Evolutionary conservation across 139 green algal species (phyloP).

Genomic region (Edaphochlamys debaryana): DNA sequence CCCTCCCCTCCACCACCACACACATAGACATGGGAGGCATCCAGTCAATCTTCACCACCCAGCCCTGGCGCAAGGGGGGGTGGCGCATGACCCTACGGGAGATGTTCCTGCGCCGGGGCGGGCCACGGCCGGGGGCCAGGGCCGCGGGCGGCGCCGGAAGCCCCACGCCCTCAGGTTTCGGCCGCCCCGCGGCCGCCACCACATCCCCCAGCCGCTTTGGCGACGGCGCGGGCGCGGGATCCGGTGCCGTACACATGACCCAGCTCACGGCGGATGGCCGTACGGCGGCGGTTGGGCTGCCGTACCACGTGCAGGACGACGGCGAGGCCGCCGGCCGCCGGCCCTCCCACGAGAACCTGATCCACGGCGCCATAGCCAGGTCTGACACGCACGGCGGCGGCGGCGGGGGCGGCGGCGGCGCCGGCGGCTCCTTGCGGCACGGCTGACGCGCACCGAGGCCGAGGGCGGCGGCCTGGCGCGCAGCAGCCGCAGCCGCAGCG

Average conservation of each 20-base stretch:
- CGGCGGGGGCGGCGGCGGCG: no score
- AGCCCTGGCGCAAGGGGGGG: conserved; percentile 37
- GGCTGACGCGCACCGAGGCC: no score
- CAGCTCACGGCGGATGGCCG: background rate
- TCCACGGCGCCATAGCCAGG: background rate
- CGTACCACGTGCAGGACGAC: background rate
- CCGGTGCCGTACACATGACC: background rate
- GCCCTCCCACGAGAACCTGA: background rate
- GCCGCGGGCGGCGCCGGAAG: background rate
- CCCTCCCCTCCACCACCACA: background rate
- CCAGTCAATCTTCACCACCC: conserved; percentile 55
- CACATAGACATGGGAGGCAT: conserved; percentile 53
- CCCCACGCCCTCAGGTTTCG: background rate
- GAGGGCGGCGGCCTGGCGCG: no score
- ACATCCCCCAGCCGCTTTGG: background rate
- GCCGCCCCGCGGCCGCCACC: background rate
- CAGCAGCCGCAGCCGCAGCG: no score
- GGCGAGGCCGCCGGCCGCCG: background rate
- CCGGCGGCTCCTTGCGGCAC: no score
- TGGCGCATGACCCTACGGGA: conserved; percentile 24
- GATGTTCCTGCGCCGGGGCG: conserved; percentile 18
- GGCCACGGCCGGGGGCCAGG: background rate
- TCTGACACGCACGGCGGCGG: background rate
- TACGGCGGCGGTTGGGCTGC: background rate
- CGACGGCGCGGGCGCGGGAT: background rate